Percentiles rank a stretch among this genome's conserved stretches.
Evolutionary conservation across 2,329 filamentous ascomycete species (phyloP).

Genomic region (Dactylonectria macrodidyma): DNA sequence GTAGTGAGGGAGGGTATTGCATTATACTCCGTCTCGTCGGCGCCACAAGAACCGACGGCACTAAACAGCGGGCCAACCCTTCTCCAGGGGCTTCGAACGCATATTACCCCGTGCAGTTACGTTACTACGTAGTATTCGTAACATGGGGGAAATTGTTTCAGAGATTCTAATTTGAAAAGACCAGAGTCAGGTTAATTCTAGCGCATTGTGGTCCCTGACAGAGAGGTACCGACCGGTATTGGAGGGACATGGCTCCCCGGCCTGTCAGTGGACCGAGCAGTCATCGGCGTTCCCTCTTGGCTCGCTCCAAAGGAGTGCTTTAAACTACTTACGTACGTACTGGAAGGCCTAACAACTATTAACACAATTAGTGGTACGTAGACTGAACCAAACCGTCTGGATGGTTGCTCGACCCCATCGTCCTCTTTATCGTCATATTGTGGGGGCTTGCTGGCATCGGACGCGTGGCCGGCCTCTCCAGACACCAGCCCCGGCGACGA

Average conservation of each 20-base stretch:
- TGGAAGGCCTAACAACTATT: not conserved
- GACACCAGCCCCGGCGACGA: slow-evolving; percentile 4
- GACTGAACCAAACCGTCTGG: not conserved
- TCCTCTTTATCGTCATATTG: slow-evolving; percentile 15
- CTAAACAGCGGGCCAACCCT: not conserved
- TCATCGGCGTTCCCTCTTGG: slow-evolving; percentile 12
- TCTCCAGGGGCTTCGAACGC: not conserved
- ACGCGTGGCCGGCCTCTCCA: slow-evolving; percentile 20
- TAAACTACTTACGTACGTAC: not conserved
- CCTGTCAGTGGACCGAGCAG: slow-evolving; percentile 24
- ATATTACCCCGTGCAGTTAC: not conserved
- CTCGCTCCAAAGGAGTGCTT: not conserved
- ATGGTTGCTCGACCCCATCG: slow-evolving; percentile 1
- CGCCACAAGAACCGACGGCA: not conserved
- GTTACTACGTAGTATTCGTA: no score
- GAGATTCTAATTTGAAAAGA: not conserved
- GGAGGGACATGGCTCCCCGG: slow-evolving; percentile 5
- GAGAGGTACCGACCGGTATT: slow-evolving; percentile 1
- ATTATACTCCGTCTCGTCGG: not conserved
- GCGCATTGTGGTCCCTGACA: slow-evolving; percentile 6
- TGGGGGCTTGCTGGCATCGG: slow-evolving; percentile 23
- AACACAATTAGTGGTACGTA: not conserved
- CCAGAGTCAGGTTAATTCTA: slow-evolving; percentile 11
- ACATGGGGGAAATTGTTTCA: slow-evolving; percentile 16
- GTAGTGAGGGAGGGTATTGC: not conserved